Evolutionary conservation across 2,329 filamentous ascomycete species (phyloP), one percentile per base, ranked within the genome.

Genomic region (Diaporthe sp.): DNA sequence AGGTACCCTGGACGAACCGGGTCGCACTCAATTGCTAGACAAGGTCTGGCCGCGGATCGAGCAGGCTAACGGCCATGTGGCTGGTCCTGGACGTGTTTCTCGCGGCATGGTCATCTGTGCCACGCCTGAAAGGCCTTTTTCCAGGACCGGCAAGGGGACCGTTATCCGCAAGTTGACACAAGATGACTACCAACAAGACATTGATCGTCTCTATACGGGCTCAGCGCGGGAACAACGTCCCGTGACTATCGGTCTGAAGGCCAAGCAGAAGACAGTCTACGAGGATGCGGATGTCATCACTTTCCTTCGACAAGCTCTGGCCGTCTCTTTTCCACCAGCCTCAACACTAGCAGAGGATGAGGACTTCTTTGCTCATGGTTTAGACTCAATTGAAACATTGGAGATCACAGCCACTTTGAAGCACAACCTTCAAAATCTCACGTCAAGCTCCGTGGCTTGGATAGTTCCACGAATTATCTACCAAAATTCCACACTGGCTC

Each of bases 161-260:
- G 61, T 81, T 2, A 34, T 80, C 2, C 78, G 79, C 7, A 78
- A 76, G n/a, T 61, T 80, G 7, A 78, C 79, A 1, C 75, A 79
- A 49, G 22, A 78, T 3, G 19, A 49, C 10, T 81, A 80, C 61
- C 42, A 76, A 34, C n/a, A 75, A 4, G 77, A 79, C 28, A 74
- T 80, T 15, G 77, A 79, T 19, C 1, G 57, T 2, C 65, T 79
- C 2, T 79, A 80, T 51, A 71, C 72, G n/a, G 51, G n/a, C 10
- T 22, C 39, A 22, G 22, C 62, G 5, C 34, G 22, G 8, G 3
- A 53, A 31, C 34, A 39, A 5, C 8, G 28, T n/a, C 2, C 55
- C n/a, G 12, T 74, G 6, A 42, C 37, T 3, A 42, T 70, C 2
- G 17, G 12, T 0, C 37, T 74, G 28, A 60, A 60, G 53, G n/a